Evolutionary conservation across 164 flowering plant genomes (phyloP).

Genomic region (Magnolia kwangsiensis): DNA sequence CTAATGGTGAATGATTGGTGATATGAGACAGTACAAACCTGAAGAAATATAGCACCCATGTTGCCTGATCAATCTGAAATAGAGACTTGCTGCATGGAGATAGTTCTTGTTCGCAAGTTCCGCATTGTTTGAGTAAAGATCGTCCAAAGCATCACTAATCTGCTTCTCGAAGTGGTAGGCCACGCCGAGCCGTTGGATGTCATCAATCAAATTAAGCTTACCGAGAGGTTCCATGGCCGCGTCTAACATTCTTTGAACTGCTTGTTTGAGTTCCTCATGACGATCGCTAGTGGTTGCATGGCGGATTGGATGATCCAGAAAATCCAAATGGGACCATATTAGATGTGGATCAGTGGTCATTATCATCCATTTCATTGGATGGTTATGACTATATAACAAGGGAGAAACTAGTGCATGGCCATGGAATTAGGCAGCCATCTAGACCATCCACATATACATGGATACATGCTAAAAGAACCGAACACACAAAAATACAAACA

Average conservation of each 20-base stretch:
- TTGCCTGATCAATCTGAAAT: neutral
- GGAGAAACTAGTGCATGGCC: no score
- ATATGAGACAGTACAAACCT: neutral
- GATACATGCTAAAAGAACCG: no score
- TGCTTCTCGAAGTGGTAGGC: constrained; percentile 3
- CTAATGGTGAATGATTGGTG: no score
- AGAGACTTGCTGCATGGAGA: neutral
- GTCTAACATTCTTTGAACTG: neutral
- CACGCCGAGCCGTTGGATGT: neutral
- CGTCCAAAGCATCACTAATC: neutral
- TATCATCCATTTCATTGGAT: no score
- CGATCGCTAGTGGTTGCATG: neutral
- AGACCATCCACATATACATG: no score
- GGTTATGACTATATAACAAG: no score
- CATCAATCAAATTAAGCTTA: neutral
- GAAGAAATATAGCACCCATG: neutral
- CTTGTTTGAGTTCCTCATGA: neutral
- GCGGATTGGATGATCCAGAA: no score
- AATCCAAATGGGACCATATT: neutral
- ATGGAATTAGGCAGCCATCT: no score
- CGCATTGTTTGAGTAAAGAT: neutral
- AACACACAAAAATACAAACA: no score
- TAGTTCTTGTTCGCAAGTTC: neutral
- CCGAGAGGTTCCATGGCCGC: neutral
- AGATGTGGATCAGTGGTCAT: no score